These are phyloP conservation scores for Nemania serpens DNA, from an alignment of 2,329 filamentous ascomycete genomes.

Conservation along the genomic window DNA sequence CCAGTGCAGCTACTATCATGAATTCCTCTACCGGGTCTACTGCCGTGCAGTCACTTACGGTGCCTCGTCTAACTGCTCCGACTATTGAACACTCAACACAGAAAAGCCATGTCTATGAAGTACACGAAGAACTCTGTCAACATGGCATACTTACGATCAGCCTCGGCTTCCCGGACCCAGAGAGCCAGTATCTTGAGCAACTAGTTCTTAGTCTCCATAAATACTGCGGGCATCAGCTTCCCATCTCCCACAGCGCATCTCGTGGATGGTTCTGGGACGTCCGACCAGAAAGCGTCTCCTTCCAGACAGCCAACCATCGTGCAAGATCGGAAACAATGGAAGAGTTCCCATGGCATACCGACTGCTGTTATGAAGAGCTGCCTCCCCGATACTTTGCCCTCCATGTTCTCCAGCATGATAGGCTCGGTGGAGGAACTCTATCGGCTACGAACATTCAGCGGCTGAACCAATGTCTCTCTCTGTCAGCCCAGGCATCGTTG, in stretches of 20 bases:
- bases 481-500: neutral
- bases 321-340: conserved; percentile 50
- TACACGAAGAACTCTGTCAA: neutral
- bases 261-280: conserved; percentile 53
- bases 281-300: conserved; percentile 38
- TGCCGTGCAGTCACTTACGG: neutral
- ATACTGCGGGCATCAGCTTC: conserved; percentile 43
- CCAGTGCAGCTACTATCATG: too few relatives aligned
- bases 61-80: neutral
- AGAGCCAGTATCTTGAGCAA: conserved; percentile 43
- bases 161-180: conserved; percentile 39
- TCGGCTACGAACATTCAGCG: conserved; percentile 16
- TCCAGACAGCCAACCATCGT: conserved; percentile 41
- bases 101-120: neutral
- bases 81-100: neutral
- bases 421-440: conserved; percentile 34
- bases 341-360: conserved; percentile 51
- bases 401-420: conserved; percentile 48
- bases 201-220: conserved; percentile 43
- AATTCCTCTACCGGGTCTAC: too few relatives aligned
- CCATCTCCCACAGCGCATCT: conserved; percentile 47
- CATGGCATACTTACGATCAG: conserved; percentile 40
- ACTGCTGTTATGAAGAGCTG: conserved; percentile 48
- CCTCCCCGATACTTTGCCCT: conserved; percentile 48
- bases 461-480: conserved; percentile 7